Evolutionary conservation across 345 rosid genomes (phyloP).

Genomic region (Anacardium occidentale): DNA sequence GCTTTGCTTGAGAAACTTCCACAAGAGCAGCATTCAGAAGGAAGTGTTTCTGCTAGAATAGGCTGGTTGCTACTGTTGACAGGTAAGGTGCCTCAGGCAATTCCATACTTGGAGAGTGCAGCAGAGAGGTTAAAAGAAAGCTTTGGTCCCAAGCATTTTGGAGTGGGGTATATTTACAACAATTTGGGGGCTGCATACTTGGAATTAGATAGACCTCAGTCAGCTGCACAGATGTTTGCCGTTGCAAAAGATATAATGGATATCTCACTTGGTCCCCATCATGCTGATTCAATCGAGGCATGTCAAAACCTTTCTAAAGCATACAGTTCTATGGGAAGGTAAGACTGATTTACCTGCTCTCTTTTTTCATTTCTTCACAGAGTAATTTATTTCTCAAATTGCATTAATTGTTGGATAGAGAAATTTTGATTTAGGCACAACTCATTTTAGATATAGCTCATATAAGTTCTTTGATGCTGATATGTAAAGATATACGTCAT

Average conservation of each 20-base stretch:
- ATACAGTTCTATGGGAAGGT: constrained; percentile 79
- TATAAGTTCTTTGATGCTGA: not conserved
- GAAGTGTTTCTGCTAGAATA: constrained; percentile 84
- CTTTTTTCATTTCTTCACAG: constrained; percentile 6
- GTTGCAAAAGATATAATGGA: constrained; percentile 95
- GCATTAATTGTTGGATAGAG: not conserved
- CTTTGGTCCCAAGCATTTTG: constrained; percentile 91
- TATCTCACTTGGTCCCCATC: constrained; percentile 89
- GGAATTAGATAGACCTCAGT: constrained; percentile 86
- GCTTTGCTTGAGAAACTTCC: constrained; percentile 78
- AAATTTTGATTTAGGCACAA: constrained; percentile 7
- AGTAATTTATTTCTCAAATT: constrained; percentile 13
- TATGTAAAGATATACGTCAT: too few relatives aligned
- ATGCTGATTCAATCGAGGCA: constrained; percentile 82
- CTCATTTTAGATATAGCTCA: constrained; percentile 1
- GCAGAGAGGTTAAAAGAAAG: constrained; percentile 84
- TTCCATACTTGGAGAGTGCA: constrained; percentile 86
- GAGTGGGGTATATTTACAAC: constrained; percentile 86
- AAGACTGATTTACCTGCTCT: constrained; percentile 22
- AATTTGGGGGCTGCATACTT: constrained; percentile 94
- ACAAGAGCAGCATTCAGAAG: constrained; percentile 85
- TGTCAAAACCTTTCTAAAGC: constrained; percentile 95
- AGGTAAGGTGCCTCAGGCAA: constrained; percentile 75
- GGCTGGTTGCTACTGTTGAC: constrained; percentile 88
- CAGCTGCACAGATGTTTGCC: constrained; percentile 95